Conservation (phyloP, 2,329 filamentous ascomycete species). For the Epichloe amarillans region DNA sequence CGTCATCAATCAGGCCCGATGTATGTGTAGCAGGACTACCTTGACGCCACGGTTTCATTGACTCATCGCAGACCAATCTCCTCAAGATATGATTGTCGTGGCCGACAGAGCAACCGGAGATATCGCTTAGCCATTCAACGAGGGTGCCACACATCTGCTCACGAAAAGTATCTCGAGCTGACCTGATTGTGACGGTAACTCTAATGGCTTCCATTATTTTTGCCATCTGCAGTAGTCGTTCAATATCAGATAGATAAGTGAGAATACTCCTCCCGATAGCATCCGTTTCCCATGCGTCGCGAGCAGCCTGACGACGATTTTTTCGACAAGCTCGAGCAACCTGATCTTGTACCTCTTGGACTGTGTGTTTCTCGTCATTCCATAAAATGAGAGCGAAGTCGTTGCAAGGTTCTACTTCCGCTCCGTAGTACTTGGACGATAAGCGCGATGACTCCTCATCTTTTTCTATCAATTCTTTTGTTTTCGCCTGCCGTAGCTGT, state of each 20-base stretch:
- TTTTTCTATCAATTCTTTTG: constrained; percentile 60
- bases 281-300: constrained; percentile 78
- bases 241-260: constrained; percentile 59
- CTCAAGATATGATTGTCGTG: constrained; percentile 67
- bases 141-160: constrained; percentile 99
- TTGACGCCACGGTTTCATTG: constrained; percentile 74
- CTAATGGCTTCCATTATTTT: constrained; percentile 89
- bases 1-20: constrained; percentile 26
- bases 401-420: constrained; percentile 25
- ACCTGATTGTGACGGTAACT: constrained; percentile 87
- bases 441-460: constrained; percentile 75
- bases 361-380: constrained; percentile 98
- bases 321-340: constrained; percentile 79
- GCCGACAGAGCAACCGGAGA: constrained; percentile 77
- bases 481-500: constrained; percentile 77
- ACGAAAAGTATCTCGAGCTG: constrained; percentile 84
- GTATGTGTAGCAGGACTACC: constrained; percentile 76
- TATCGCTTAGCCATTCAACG: constrained; percentile 90
- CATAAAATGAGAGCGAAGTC: constrained; percentile 82
- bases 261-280: constrained; percentile 77
- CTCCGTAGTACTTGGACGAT: constrained; percentile 56
- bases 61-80: constrained; percentile 76
- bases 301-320: constrained; percentile 51
- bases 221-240: constrained; percentile 62
- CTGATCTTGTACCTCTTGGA: constrained; percentile 79